Evolutionary conservation across 306 rosid genomes (phyloP).

Genomic region (Cucumis sativus): Cucumber_9930_V3 NC_026659.2:29803501-29804000

Average conservation of each 20-base stretch:
- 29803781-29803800: background rate
- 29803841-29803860: background rate
- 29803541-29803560: too few species aligned
- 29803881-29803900: background rate
- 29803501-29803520: background rate
- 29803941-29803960: background rate
- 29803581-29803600: too few species aligned
- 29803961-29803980: background rate
- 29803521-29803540: too few species aligned
- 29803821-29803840: background rate
- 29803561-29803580: too few species aligned
- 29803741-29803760: background rate
- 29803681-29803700: background rate
- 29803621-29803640: background rate
- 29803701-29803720: background rate
- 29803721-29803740: constrained; percentile 1
- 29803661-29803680: background rate
- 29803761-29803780: background rate
- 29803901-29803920: background rate
- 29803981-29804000: background rate
- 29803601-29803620: background rate
- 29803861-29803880: too few species aligned
- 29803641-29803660: background rate
- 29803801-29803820: background rate
- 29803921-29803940: background rate